Evolutionary conservation across 2,329 filamentous ascomycete species (phyloP).

Genomic region (Simplicillium aogashimaense): DNA sequence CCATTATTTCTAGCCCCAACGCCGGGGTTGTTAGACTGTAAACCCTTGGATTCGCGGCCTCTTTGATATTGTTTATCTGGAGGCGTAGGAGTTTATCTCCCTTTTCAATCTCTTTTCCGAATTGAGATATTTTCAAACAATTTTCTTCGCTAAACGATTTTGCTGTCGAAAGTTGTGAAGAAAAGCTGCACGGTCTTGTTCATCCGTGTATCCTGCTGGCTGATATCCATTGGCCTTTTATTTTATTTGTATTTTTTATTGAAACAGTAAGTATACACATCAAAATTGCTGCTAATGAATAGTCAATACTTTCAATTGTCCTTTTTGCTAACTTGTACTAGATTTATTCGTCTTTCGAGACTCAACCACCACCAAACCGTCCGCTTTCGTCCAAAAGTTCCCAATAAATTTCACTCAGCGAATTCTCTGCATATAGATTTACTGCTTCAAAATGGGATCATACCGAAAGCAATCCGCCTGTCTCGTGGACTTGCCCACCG

Average conservation of each 20-base stretch:
- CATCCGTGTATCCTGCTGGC: no score
- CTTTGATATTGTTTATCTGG: neutral
- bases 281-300: no score
- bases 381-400: neutral
- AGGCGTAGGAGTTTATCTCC: neutral
- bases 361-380: neutral
- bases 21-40: slow-evolving; percentile 37
- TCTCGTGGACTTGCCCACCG: slow-evolving; percentile 28
- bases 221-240: no score
- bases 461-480: slow-evolving; percentile 3
- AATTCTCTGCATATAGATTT: no score
- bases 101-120: neutral
- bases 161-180: no score
- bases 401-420: no score
- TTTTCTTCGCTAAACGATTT: no score
- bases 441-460: neutral
- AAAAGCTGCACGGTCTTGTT: no score
- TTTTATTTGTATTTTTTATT: no score
- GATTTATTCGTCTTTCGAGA: neutral
- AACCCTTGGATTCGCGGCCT: slow-evolving; percentile 8
- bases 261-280: neutral
- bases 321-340: neutral
- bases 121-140: neutral
- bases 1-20: slow-evolving; percentile 37
- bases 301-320: neutral